A percentile compares a stretch with the other conserved stretches of the same genome.
Evolutionary conservation across 306 rosid genomes (phyloP).

Genomic region (Medicago arabica): DNA sequence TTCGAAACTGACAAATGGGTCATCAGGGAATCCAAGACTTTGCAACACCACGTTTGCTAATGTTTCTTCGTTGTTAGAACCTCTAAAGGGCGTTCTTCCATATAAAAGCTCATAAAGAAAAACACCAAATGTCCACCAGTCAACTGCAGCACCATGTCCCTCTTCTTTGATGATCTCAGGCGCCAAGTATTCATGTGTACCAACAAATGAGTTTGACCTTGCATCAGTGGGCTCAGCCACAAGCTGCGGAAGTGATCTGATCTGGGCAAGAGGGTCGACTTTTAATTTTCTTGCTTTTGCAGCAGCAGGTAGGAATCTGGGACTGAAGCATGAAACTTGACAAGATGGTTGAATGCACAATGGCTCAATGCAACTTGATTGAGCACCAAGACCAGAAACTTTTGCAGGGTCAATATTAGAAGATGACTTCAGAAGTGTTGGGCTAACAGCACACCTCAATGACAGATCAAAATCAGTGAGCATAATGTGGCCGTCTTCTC

Average conservation of each 20-base stretch:
- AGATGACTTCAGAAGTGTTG: slow-evolving; percentile 67
- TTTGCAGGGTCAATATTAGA: slow-evolving; percentile 47
- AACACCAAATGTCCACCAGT: slow-evolving; percentile 90
- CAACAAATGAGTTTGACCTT: slow-evolving; percentile 83
- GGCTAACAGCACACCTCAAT: slow-evolving; percentile 74
- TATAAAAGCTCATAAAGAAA: slow-evolving; percentile 81
- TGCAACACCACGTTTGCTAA: slow-evolving; percentile 72
- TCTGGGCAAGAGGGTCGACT: slow-evolving; percentile 51
- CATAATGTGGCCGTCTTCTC: slow-evolving; percentile 91
- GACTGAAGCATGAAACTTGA: slow-evolving; percentile 78
- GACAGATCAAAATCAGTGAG: slow-evolving; percentile 88
- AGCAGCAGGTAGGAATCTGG: slow-evolving; percentile 60
- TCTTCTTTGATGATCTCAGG: slow-evolving; percentile 90
- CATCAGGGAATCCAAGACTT: slow-evolving; percentile 65
- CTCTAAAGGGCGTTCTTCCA: slow-evolving; percentile 78
- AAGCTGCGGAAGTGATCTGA: slow-evolving; percentile 78
- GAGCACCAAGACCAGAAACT: slow-evolving; percentile 45
- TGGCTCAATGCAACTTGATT: slow-evolving; percentile 54
- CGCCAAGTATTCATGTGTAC: slow-evolving; percentile 87
- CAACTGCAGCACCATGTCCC: slow-evolving; percentile 90
- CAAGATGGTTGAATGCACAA: slow-evolving; percentile 57
- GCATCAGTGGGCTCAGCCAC: slow-evolving; percentile 89
- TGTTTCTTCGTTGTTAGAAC: slow-evolving; percentile 69
- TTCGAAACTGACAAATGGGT: slow-evolving; percentile 59
- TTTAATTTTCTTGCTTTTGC: slow-evolving; percentile 66